phyloP scores from a whole-genome alignment of 2,329 filamentous ascomycete species.

The Penicillium oxalicum region DNA sequence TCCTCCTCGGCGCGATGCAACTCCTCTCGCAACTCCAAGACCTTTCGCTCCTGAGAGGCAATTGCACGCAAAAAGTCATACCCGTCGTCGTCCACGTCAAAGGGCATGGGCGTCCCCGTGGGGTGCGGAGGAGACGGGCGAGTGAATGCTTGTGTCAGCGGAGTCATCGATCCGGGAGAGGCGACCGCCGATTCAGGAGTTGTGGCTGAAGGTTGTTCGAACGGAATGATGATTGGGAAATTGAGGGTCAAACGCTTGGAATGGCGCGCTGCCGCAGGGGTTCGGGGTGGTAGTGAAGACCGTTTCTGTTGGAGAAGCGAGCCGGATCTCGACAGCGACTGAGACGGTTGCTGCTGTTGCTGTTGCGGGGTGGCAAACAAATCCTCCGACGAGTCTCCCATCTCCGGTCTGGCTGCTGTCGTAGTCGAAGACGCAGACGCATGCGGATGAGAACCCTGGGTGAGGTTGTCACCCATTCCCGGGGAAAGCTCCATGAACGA shows the following conservation, averaged over 20 bases:
- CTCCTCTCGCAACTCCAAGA: conserved; percentile 87
- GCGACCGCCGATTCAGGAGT: conserved; percentile 20
- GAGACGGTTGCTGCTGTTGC: conserved; percentile 12
- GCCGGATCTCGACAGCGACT: conserved; percentile 13
- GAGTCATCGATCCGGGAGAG: conserved; percentile 31
- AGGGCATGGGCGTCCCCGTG: conserved; percentile 21
- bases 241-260: conserved; percentile 43
- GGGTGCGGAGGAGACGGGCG: conserved; percentile 27
- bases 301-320: conserved; percentile 25
- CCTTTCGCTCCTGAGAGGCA: conserved; percentile 82
- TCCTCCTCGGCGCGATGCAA: conserved; percentile 75
- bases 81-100: conserved; percentile 44
- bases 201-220: conserved; percentile 18
- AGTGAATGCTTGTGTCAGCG: conserved; percentile 28
- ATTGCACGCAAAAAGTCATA: conserved; percentile 78
- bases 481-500: conserved; percentile 27
- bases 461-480: conserved; percentile 24
- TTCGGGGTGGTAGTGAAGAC: conserved; percentile 30
- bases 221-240: conserved; percentile 40
- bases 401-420: conserved; percentile 16
- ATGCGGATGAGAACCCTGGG: conserved; percentile 25
- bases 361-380: conserved; percentile 11
- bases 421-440: conserved; percentile 21
- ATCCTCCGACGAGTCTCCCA: conserved; percentile 8
- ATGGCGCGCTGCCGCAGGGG: conserved; percentile 35